These are phyloP conservation scores for Hypoxylon rubiginosum DNA, from an alignment of 2,329 filamentous ascomycete species.

Conservation along the genomic window DNA sequence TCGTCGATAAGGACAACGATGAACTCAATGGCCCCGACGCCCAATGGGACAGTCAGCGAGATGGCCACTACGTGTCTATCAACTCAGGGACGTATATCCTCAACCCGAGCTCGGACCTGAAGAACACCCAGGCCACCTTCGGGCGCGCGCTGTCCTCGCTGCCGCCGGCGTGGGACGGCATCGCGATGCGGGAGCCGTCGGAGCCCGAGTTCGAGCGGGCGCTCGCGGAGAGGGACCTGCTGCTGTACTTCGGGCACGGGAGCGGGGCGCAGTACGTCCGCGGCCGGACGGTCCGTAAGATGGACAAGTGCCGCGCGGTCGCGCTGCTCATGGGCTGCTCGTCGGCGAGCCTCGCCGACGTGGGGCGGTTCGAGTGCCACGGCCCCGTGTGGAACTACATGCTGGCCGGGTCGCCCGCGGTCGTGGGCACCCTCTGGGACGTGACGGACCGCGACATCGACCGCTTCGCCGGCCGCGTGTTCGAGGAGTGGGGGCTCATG, in stretches of 20 bases:
- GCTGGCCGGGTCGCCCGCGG: slow-evolving; percentile 85
- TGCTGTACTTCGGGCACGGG: slow-evolving; percentile 97
- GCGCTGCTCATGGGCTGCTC: slow-evolving; percentile 95
- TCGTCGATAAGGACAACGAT: slow-evolving; percentile 22
- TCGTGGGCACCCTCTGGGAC: slow-evolving; percentile 96
- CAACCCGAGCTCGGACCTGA: slow-evolving; percentile 88
- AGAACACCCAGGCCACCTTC: slow-evolving; percentile 83
- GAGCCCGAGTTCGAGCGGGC: slow-evolving; percentile 82
- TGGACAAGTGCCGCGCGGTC: slow-evolving; percentile 80
- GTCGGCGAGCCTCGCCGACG: slow-evolving; percentile 83
- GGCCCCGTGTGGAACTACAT: slow-evolving; percentile 94
- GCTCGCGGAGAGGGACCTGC: slow-evolving; percentile 75
- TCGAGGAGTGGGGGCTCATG: slow-evolving; percentile 89
- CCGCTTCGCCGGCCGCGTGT: slow-evolving; percentile 82
- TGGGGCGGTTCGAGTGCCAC: slow-evolving; percentile 90
- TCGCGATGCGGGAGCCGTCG: slow-evolving; percentile 76
- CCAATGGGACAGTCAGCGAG: slow-evolving; percentile 44
- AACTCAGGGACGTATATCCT: slow-evolving; percentile 81
- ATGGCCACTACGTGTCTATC: slow-evolving; percentile 69
- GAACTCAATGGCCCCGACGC: slow-evolving; percentile 17
- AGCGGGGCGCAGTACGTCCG: slow-evolving; percentile 95
- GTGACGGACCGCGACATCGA: slow-evolving; percentile 98
- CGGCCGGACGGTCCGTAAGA: slow-evolving; percentile 81
- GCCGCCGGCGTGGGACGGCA: slow-evolving; percentile 77
- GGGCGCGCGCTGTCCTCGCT: slow-evolving; percentile 74